Conservation (phyloP, 2,329 filamentous ascomycete genomes). For the Knoxdaviesia proteae region DNA sequence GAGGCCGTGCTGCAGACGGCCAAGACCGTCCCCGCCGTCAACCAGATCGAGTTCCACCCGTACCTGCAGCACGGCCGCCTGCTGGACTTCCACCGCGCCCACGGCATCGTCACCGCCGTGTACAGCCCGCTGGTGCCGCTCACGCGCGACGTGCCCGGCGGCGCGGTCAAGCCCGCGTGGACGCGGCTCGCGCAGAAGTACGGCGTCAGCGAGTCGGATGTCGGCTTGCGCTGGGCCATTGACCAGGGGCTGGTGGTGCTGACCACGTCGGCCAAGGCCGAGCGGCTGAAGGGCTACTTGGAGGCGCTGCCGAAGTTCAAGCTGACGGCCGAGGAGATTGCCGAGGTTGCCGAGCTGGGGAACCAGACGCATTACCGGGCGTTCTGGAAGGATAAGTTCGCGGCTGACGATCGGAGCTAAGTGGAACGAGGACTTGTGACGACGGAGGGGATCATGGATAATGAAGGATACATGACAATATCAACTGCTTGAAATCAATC, state of each 20-base stretch:
- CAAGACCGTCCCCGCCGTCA: conserved; percentile 42
- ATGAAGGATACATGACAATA: neutral
- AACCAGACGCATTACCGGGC: conserved; percentile 38
- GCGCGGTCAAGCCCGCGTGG: conserved; percentile 31
- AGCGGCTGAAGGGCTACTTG: conserved; percentile 34
- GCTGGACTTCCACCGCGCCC: conserved; percentile 31
- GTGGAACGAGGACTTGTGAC: neutral
- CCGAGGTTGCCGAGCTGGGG: conserved; percentile 32
- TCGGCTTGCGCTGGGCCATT: conserved; percentile 37
- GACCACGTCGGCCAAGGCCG: conserved; percentile 37
- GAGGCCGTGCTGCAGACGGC: conserved; percentile 36
- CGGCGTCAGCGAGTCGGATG: conserved; percentile 29
- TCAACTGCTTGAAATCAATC: neutral
- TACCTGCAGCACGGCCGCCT: conserved; percentile 47
- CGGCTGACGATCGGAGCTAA: conserved; percentile 26
- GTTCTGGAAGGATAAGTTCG: conserved; percentile 36
- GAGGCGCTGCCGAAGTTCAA: conserved; percentile 30
- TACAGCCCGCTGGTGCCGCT: conserved; percentile 35
- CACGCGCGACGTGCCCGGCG: conserved; percentile 22
- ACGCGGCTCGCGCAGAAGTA: conserved; percentile 34
- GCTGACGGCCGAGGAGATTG: conserved; percentile 36
- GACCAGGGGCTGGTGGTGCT: conserved; percentile 37
- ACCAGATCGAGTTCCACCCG: conserved; percentile 68
- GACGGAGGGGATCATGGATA: neutral
- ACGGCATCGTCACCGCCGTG: conserved; percentile 33